A percentile compares a stretch with the other conserved stretches of the same genome.
These are phyloP conservation scores for Vanderwaltozyma polyspora DNA, from an alignment of 805 yeast genomes.

Conservation along the genomic window DNA sequence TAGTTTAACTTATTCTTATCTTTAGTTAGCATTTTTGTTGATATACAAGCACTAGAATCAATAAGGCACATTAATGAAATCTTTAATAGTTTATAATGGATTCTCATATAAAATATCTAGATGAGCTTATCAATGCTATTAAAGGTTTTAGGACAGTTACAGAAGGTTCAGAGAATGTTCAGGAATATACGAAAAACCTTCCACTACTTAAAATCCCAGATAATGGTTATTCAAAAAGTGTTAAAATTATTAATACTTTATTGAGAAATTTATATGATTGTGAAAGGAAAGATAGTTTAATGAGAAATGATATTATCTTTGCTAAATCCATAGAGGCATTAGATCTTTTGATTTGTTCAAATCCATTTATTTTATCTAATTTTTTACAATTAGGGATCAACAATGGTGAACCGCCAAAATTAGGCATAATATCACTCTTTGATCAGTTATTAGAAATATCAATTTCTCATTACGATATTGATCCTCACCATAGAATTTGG, in stretches of 20 bases:
- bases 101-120: constrained; percentile 20
- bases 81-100: no score
- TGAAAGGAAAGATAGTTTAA: constrained; percentile 3
- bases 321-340: constrained; percentile 20
- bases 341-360: constrained; percentile 15
- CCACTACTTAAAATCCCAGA: background rate
- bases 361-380: constrained; percentile 12
- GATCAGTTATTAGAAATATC: constrained; percentile 11
- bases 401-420: background rate
- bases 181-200: background rate
- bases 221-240: constrained; percentile 10
- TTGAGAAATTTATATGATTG: constrained; percentile 12
- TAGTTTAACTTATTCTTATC: no score
- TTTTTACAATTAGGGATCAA: background rate
- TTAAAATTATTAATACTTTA: constrained; percentile 14
- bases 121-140: constrained; percentile 22
- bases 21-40: no score
- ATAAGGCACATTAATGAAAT: no score
- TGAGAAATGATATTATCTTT: constrained; percentile 15
- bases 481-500: constrained; percentile 15
- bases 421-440: constrained; percentile 12
- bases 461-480: constrained; percentile 6
- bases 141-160: constrained; percentile 7
- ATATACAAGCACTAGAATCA: no score
- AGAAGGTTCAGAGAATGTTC: background rate